phyloP scores from a whole-genome alignment of 2,329 filamentous ascomycete species.

The Coccinonectria pachysandricola region DNA sequence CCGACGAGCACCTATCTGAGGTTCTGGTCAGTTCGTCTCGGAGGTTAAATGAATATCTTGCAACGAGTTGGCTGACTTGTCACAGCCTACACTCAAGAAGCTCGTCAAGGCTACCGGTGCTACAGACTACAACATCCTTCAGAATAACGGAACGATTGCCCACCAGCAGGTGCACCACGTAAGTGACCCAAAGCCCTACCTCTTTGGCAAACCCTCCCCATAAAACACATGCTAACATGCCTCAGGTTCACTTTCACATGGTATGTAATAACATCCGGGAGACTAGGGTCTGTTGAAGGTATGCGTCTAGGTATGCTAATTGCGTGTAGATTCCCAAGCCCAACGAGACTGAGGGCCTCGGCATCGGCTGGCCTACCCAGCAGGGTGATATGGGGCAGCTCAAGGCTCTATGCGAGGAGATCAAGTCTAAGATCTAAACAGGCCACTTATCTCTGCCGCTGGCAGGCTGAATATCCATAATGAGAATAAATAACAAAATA shows the following conservation, averaged over 20 bases:
- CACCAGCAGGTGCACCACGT: conserved; percentile 93
- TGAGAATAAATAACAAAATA: too few relatives aligned
- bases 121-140: conserved; percentile 81
- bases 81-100: conserved; percentile 60
- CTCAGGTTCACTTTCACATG: conserved; percentile 85
- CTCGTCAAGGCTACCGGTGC: conserved; percentile 68
- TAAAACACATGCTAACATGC: conserved; percentile 2
- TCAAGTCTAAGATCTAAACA: conserved; percentile 78
- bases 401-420: conserved; percentile 67
- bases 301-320: neutral
- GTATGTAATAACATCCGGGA: conserved; percentile 39
- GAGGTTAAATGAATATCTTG: too few relatives aligned
- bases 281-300: too few relatives aligned
- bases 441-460: too few relatives aligned
- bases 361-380: conserved; percentile 69
- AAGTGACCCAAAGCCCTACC: conserved; percentile 24
- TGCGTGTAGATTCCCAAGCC: conserved; percentile 77
- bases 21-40: conserved; percentile 56
- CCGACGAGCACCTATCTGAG: conserved; percentile 76
- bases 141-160: conserved; percentile 88
- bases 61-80: too few relatives aligned
- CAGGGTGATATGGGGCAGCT: conserved; percentile 70
- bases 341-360: conserved; percentile 68
- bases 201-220: too few relatives aligned
- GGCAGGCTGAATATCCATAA: too few relatives aligned